These are phyloP conservation scores for Aphanomyces cochlioides DNA, from an alignment of 352 stramenopile genomes.

Conservation along the genomic window DNA sequence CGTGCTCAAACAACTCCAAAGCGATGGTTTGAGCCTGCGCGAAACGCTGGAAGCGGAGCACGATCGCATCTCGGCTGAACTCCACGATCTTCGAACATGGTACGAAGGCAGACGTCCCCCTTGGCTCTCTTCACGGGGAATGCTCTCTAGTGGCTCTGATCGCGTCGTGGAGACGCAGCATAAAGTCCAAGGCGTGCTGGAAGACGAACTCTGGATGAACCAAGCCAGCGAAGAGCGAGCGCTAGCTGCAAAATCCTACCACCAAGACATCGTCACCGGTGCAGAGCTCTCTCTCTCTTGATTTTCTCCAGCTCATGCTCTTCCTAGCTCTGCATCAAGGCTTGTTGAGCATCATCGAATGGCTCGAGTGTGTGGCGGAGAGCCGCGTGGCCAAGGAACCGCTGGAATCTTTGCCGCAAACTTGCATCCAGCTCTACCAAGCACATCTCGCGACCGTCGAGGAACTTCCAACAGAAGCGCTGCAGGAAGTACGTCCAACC, in stretches of 20 bases:
- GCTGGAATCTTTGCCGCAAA: not conserved
- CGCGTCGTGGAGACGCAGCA: conserved; percentile 16
- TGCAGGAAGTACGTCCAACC: conserved; percentile 3
- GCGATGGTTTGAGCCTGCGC: conserved; percentile 38
- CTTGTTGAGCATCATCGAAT: conserved; percentile 3
- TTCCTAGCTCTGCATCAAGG: conserved; percentile 8
- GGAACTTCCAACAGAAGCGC: not conserved
- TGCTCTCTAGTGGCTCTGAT: conserved; percentile 13
- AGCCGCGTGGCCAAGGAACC: not conserved
- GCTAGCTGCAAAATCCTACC: not conserved
- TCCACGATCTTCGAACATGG: conserved; percentile 15
- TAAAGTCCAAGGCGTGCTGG: conserved; percentile 18
- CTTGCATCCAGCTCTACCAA: conserved; percentile 5
- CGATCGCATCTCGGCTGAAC: not conserved
- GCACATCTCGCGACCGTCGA: not conserved
- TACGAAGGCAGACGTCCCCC: not conserved
- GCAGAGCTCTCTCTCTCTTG: not conserved
- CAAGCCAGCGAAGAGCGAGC: conserved; percentile 10
- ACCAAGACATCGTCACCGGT: conserved; percentile 8
- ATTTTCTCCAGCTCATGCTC: not conserved
- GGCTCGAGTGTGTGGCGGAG: conserved; percentile 3
- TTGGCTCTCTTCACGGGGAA: not conserved
- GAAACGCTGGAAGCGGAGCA: conserved; percentile 30
- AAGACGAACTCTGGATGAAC: conserved; percentile 23
- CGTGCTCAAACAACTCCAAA: conserved; percentile 50